Conservation (phyloP, 805 yeast species). For the Jamesozyma spencerorum region DNA sequence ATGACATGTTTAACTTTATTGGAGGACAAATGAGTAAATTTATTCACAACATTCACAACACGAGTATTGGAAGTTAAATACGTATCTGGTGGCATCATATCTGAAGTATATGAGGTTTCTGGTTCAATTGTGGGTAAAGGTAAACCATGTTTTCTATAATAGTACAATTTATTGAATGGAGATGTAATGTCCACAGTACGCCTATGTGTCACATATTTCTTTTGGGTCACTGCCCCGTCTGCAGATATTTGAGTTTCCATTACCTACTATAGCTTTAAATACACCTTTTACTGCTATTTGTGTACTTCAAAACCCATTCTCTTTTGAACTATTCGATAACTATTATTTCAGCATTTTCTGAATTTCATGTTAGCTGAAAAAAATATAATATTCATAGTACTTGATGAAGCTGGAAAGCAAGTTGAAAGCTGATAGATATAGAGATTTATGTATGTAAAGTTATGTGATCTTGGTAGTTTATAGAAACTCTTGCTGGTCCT, state of each 20-base stretch:
- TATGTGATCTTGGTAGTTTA: constrained; percentile 4
- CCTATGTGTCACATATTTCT: constrained; percentile 25
- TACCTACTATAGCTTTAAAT: too few species aligned
- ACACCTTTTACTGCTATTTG: too few species aligned
- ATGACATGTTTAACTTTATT: constrained; percentile 90
- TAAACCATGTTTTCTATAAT: constrained; percentile 23
- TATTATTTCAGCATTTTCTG: too few species aligned
- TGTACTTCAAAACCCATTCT: too few species aligned
- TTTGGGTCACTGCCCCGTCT: constrained; percentile 8
- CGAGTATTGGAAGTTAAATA: constrained; percentile 13
- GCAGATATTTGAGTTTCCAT: background rate
- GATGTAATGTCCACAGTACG: constrained; percentile 29
- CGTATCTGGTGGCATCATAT: constrained; percentile 26
- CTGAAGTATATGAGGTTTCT: constrained; percentile 24
- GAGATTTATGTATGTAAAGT: background rate
- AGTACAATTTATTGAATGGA: constrained; percentile 23
- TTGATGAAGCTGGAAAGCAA: too few species aligned
- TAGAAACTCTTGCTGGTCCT: constrained; percentile 15
- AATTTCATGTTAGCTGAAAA: too few species aligned
- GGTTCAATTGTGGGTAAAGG: constrained; percentile 23
- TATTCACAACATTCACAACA: constrained; percentile 57
- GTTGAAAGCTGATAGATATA: too few species aligned
- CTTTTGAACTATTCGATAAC: too few species aligned
- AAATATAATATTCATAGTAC: too few species aligned
- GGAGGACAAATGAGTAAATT: constrained; percentile 82